A percentile compares a stretch with the other conserved stretches of the same genome.
Evolutionary conservation across 148 eudicot genomes (phyloP).

Genomic region (Silene latifolia): DNA sequence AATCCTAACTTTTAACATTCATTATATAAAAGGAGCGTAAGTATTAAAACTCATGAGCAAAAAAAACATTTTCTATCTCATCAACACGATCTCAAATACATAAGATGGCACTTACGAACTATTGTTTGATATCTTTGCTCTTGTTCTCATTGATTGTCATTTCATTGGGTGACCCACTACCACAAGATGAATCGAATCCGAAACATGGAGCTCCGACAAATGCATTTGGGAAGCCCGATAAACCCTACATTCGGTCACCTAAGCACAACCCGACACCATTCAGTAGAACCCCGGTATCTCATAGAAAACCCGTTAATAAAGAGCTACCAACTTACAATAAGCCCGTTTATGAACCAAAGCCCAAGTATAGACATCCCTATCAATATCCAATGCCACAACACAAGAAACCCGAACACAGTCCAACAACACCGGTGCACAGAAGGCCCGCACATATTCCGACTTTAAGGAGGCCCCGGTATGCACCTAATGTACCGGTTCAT

Average conservation of each 20-base stretch:
- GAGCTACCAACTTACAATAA: background rate
- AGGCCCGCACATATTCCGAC: background rate
- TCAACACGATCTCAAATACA: background rate
- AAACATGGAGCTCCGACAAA: background rate
- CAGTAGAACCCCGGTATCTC: background rate
- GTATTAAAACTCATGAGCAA: background rate
- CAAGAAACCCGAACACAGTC: background rate
- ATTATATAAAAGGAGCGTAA: background rate
- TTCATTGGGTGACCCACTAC: background rate
- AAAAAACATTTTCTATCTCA: background rate
- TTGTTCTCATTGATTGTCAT: background rate
- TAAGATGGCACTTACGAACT: background rate
- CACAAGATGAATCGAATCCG: background rate
- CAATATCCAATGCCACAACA: background rate
- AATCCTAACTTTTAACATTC: background rate
- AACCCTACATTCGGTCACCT: background rate
- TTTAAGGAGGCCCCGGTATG: background rate
- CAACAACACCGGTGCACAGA: constrained; percentile 8
- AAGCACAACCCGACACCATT: constrained; percentile 3
- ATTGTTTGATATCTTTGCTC: background rate
- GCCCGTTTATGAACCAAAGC: background rate
- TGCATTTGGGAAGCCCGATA: background rate
- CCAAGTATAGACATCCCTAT: background rate
- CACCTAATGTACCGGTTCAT: background rate
- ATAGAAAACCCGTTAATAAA: background rate